phyloP scores from a whole-genome alignment of 139 green algal genomes.

The Astrephomene gubernaculifera region DNA sequence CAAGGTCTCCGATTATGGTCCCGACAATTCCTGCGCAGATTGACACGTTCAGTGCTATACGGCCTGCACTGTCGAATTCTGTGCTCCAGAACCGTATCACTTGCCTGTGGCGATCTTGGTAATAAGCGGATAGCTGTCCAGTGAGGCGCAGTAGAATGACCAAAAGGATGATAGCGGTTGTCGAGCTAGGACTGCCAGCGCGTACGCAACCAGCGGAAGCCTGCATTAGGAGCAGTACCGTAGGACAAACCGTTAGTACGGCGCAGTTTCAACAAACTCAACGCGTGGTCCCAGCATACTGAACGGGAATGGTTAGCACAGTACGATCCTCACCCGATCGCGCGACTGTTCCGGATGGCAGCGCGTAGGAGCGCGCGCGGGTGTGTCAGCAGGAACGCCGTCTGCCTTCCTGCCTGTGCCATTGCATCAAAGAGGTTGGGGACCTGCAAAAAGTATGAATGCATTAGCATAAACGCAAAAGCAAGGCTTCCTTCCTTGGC shows the following conservation, averaged over 20 bases:
- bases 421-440: background rate
- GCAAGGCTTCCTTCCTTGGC: no score
- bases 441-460: background rate
- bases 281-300: no score
- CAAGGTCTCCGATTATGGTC: constrained; percentile 55
- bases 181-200: constrained; percentile 15
- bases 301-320: no score
- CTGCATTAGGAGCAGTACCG: background rate
- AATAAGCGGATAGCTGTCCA: constrained; percentile 33
- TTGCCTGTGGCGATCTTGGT: constrained; percentile 48
- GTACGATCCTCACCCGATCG: constrained; percentile 9
- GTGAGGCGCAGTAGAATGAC: constrained; percentile 26
- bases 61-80: no score
- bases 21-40: constrained; percentile 48
- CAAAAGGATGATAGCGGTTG: background rate
- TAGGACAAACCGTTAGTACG: no score
- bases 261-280: no score
- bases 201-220: constrained; percentile 16
- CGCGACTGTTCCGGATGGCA: background rate
- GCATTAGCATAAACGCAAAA: no score
- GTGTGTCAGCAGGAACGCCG: background rate
- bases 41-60: background rate
- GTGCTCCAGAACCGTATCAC: background rate
- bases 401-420: background rate
- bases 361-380: constrained; percentile 24